Conservation (phyloP, 768 basidiomycete genomes). For the Sporobolomyces phaffii region DNA sequence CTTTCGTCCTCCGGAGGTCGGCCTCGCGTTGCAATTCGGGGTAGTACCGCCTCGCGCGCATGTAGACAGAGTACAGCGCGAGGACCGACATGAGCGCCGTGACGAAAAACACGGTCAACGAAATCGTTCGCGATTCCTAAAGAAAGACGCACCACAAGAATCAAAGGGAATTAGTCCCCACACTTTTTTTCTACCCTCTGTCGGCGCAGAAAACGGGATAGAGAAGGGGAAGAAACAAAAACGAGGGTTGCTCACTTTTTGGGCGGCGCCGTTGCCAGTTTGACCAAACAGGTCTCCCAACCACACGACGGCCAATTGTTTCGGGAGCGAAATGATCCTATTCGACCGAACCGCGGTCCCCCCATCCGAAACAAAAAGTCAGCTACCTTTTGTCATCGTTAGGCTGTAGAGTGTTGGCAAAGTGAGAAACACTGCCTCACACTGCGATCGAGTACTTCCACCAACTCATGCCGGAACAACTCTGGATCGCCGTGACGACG, state of each 20-base stretch:
- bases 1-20: conserved; percentile 5
- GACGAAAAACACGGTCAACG: conserved; percentile 13
- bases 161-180: too few species aligned
- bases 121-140: conserved; percentile 1
- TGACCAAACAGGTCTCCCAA: conserved; percentile 17
- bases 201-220: background rate
- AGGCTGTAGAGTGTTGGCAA: too few species aligned
- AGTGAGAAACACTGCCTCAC: too few species aligned
- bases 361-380: too few species aligned
- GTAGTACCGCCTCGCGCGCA: conserved; percentile 18
- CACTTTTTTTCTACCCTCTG: too few species aligned
- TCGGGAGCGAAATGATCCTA: conserved; percentile 29
- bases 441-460: conserved; percentile 28
- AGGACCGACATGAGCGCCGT: conserved; percentile 13
- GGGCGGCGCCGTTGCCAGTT: conserved; percentile 2
- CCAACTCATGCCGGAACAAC: conserved; percentile 29
- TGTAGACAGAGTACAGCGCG: conserved; percentile 18
- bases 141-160: background rate
- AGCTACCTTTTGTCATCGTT: too few species aligned
- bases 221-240: background rate
- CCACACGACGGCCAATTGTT: conserved; percentile 32
- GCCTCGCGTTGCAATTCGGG: conserved; percentile 12
- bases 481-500: conserved; percentile 39
- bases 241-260: background rate
- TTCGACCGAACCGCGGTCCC: too few species aligned